Percentiles rank a stretch among this genome's conserved stretches.
Conservation (phyloP, 148 eudicot species). For the Polygonum maritimum region DNA sequence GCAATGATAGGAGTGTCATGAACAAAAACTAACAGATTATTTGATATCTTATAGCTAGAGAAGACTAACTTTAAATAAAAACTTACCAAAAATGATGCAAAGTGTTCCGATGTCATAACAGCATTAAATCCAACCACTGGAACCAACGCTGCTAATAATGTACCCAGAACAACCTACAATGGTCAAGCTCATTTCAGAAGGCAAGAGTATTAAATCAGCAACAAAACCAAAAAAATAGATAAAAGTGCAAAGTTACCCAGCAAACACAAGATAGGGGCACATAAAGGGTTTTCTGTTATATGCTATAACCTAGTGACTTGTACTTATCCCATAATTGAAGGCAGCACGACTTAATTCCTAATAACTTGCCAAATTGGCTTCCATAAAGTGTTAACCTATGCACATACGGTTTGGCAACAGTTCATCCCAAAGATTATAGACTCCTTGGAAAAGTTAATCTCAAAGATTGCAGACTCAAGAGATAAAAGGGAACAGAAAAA, state of each 20-base stretch:
- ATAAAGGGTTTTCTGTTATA: neutral
- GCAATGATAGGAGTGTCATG: neutral
- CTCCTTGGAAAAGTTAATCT: too few relatives aligned
- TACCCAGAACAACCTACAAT: conserved; percentile 91
- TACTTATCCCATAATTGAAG: neutral
- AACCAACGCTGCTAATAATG: conserved; percentile 87
- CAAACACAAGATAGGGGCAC: neutral
- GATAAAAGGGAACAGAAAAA: too few relatives aligned
- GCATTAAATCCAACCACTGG: conserved; percentile 99
- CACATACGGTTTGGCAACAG: too few relatives aligned
- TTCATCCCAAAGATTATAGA: too few relatives aligned
- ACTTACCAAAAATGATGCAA: conserved; percentile 95
- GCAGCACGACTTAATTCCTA: too few relatives aligned
- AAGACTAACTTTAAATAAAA: neutral
- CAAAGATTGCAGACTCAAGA: too few relatives aligned
- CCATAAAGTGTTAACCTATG: too few relatives aligned
- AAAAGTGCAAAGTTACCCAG: neutral
- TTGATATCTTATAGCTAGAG: neutral
- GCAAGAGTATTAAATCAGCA: neutral
- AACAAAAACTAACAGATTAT: neutral
- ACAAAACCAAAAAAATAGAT: neutral
- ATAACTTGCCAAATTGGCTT: too few relatives aligned
- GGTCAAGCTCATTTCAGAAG: neutral
- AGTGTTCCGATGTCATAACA: conserved; percentile 95
- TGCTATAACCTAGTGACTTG: neutral